A percentile compares a stretch with the other conserved stretches of the same genome.
These are phyloP conservation scores for Melaleuca alternifolia DNA, from an alignment of 345 rosid species.

Conservation along the genomic window DNA sequence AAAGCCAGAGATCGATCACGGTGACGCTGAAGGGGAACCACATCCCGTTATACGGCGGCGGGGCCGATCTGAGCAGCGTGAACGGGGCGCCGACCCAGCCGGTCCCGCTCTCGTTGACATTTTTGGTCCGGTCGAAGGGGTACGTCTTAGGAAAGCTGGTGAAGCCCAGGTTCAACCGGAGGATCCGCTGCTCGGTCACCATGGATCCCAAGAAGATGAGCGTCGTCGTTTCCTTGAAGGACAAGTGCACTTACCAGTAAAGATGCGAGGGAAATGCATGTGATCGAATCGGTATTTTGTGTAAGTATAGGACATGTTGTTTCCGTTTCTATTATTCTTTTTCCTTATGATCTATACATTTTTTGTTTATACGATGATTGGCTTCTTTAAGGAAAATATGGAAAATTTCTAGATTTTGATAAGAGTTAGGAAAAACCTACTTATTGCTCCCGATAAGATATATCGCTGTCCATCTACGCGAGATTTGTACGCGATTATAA, in stretches of 20 bases:
- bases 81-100: constrained; percentile 40
- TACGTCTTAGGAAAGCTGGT: constrained; percentile 51
- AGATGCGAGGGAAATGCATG: neutral
- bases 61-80: constrained; percentile 34
- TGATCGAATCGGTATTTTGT: neutral
- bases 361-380: neutral
- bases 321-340: neutral
- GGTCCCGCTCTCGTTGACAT: constrained; percentile 34
- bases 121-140: constrained; percentile 50
- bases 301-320: neutral
- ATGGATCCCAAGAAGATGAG: constrained; percentile 54
- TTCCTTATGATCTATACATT: neutral
- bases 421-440: too few relatives aligned
- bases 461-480: neutral
- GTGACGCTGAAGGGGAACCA: constrained; percentile 27
- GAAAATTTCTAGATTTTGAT: neutral
- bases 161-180: constrained; percentile 42
- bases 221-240: constrained; percentile 25
- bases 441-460: too few relatives aligned
- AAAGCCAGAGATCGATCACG: constrained; percentile 38
- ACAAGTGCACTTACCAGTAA: constrained; percentile 37
- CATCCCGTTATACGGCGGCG: constrained; percentile 62
- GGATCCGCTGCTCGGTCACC: constrained; percentile 28
- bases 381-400: neutral
- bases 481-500: neutral